Percentiles rank a stretch among this genome's conserved stretches.
Conservation (phyloP, 192 early-diverging fungal genomes). For the Mortierella alpina region DNA sequence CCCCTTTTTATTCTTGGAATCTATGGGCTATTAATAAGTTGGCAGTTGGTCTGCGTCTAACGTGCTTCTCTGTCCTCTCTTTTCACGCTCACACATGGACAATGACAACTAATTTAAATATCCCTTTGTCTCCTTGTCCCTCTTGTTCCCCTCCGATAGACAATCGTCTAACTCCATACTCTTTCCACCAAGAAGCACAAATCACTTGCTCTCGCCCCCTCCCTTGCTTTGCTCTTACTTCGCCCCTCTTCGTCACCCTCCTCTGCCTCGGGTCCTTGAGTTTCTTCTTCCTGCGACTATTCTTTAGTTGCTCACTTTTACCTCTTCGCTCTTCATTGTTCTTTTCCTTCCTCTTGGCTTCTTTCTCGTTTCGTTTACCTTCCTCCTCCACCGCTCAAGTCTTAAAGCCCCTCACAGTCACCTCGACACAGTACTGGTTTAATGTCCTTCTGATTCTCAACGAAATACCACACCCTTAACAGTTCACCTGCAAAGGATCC, state of each 20-base stretch:
- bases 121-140: no score
- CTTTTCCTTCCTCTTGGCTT: background rate
- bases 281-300: background rate
- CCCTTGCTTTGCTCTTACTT: background rate
- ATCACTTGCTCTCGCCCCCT: background rate
- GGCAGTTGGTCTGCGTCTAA: background rate
- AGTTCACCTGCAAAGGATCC: background rate
- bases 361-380: no score
- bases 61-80: background rate
- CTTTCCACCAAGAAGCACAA: no score
- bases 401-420: no score
- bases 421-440: no score
- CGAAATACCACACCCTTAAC: no score
- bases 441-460: no score
- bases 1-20: background rate
- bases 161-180: no score
- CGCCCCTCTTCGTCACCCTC: background rate
- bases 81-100: background rate
- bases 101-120: no score
- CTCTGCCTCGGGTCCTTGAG: background rate
- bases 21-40: slow-evolving; percentile 7
- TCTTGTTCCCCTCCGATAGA: no score
- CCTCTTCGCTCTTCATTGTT: background rate
- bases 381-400: background rate
- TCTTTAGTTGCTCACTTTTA: background rate